Percentiles rank a stretch among this genome's conserved stretches.
Evolutionary conservation across 2,329 filamentous ascomycete genomes (phyloP).

Genomic region (Salinomyces thailandicus): DNA sequence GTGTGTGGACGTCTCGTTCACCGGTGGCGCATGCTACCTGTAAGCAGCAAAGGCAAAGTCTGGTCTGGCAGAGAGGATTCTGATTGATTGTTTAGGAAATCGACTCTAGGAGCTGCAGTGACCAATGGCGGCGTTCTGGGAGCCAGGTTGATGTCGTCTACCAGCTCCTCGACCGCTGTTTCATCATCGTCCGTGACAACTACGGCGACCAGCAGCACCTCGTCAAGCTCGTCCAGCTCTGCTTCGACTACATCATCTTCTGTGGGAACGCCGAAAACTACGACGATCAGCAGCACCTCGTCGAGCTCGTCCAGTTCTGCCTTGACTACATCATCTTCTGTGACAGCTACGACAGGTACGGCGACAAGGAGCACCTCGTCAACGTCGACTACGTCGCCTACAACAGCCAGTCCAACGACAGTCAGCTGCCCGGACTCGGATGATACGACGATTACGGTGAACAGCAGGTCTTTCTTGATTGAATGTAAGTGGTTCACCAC

Average conservation of each 20-base stretch:
- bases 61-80: no score
- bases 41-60: no score
- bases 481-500: conserved; percentile 4
- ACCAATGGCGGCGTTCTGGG: conserved; percentile 13
- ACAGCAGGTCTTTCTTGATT: conserved; percentile 11
- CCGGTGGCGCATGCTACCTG: conserved; percentile 23
- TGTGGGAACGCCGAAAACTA: conserved; percentile 4
- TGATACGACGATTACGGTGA: conserved; percentile 10
- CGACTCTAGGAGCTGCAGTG: conserved; percentile 12
- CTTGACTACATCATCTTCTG: neutral
- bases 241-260: conserved; percentile 4
- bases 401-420: conserved; percentile 7
- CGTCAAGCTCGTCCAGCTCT: conserved; percentile 2
- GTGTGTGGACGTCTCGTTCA: conserved; percentile 25
- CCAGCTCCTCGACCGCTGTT: conserved; percentile 5
- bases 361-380: neutral
- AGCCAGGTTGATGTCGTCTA: conserved; percentile 13
- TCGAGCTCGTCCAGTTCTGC: conserved; percentile 1
- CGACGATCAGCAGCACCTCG: neutral
- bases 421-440: conserved; percentile 14
- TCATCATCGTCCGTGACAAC: conserved; percentile 1
- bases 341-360: conserved; percentile 5
- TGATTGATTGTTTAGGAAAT: no score
- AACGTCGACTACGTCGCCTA: conserved; percentile 6
- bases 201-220: conserved; percentile 1